Conservation (phyloP, 306 rosid genomes). For the Aeschynomene evenia region DNA sequence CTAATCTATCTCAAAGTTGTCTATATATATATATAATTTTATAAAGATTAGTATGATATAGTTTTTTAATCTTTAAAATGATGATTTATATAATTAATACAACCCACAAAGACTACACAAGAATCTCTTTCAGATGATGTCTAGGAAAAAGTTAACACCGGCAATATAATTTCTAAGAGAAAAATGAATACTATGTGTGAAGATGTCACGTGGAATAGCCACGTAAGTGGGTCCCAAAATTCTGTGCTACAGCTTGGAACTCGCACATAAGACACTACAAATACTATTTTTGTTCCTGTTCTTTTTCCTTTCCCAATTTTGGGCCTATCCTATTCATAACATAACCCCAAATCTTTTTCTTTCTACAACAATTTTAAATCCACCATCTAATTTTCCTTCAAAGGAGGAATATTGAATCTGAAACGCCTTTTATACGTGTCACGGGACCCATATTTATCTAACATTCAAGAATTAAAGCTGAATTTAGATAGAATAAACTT, state of each 20-base stretch:
- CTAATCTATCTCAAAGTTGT: neutral
- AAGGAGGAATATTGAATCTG: constrained; percentile 14
- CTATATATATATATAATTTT: neutral
- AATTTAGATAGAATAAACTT: constrained; percentile 25
- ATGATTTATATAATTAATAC: neutral
- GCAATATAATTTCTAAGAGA: neutral
- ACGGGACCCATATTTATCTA: constrained; percentile 40
- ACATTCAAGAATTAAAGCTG: constrained; percentile 24
- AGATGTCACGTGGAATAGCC: constrained; percentile 32
- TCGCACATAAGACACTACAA: constrained; percentile 21
- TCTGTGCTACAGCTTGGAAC: constrained; percentile 39
- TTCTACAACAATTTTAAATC: constrained; percentile 15
- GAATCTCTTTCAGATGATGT: neutral
- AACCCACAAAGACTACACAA: neutral
- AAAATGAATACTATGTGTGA: constrained; percentile 28
- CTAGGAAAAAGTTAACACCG: neutral
- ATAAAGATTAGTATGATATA: neutral
- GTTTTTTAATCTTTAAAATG: neutral
- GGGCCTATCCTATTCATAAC: neutral
- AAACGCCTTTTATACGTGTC: constrained; percentile 25
- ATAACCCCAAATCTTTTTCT: neutral
- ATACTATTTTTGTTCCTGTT: neutral
- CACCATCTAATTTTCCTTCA: neutral
- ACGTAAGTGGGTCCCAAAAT: constrained; percentile 34
- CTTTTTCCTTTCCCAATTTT: neutral